Base-by-base conservation (phyloP, 148 eudicot species). In the Vaccinium vitisidaea region DNA sequence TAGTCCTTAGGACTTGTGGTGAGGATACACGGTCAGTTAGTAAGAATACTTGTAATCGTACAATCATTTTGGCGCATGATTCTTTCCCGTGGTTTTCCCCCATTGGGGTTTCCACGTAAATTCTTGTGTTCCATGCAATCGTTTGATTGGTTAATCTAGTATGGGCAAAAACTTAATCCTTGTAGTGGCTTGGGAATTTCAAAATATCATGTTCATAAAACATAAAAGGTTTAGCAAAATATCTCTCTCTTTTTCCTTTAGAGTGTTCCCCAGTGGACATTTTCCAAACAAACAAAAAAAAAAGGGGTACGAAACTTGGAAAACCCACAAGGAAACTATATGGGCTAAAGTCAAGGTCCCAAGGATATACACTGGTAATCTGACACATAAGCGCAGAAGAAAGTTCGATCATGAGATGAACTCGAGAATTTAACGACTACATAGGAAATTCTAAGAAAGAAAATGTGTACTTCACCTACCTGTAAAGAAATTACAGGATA, bases 401-500 rank as follows among this genome's bases (percentile, higher is more conserved):
- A n/a, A 46, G 55, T 48, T 46, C 25, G 46, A 25, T 27, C 8
- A 12, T 71, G 79, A 73, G 78, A 73, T 73, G 69, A 23, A 36
- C 79, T 54, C 1, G 69, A 32, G 79, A 21, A 55, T 75, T 43
- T 27, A 15, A 32, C 58, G 36, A 75, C 77, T 63, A 56, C 25
- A 54, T 39, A 75, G 61, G 59, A 67, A 50, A 6, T 15, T 63
- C 39, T 23, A 21, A 65, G 54, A 8, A 43, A 59, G 53, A 54
- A 21, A 77, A 86, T 59, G 54, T 27, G 56, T 36, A 58, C 19
- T 65, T 53, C 52, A 71, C 91, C 80, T 82, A 97, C 99, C 99
- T 95, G 98, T 87, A 97, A 88, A 30, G 98, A 95, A 23, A 97
- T 95, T 79, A 97, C 93, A 83, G 98, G 98, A 87, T 97, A 91